A percentile compares a stretch with the other conserved stretches of the same genome.
Conservation (phyloP, 306 rosid genomes). For the barrel medic (Medicago truncatula) region DNA sequence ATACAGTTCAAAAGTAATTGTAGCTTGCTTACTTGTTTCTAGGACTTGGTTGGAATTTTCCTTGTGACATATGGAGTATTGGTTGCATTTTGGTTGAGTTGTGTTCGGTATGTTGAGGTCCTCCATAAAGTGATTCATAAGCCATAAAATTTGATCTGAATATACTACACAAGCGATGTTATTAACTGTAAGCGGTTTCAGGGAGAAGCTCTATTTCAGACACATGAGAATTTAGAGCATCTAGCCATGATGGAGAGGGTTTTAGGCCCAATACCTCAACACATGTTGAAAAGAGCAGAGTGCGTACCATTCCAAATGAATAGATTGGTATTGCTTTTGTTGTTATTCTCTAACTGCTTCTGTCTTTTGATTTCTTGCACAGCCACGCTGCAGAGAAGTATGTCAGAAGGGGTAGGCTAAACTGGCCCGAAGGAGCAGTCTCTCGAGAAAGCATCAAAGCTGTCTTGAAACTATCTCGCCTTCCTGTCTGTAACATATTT, state of each 20-base stretch:
- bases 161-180: background rate
- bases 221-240: conserved; percentile 32
- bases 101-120: conserved; percentile 71
- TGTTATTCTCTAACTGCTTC: conserved; percentile 4
- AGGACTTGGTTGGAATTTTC: conserved; percentile 95
- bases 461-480: conserved; percentile 73
- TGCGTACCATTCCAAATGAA: conserved; percentile 36
- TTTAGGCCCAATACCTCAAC: conserved; percentile 32
- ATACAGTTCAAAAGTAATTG: background rate
- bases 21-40: conserved; percentile 43
- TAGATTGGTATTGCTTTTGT: background rate
- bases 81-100: conserved; percentile 93
- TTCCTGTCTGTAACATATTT: conserved; percentile 62
- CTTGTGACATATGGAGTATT: conserved; percentile 86
- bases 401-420: conserved; percentile 68
- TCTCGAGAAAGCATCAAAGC: conserved; percentile 84
- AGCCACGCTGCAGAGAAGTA: conserved; percentile 79
- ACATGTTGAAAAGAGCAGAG: conserved; percentile 33
- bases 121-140: conserved; percentile 14
- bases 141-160: conserved; percentile 1
- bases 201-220: conserved; percentile 32
- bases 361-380: conserved; percentile 8
- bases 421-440: conserved; percentile 84
- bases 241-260: conserved; percentile 34
- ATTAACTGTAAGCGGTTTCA: conserved; percentile 18